These are phyloP conservation scores for Nitzschia sp. DNA, from an alignment of 108 stramenopile species.

Conservation along the genomic window DNA sequence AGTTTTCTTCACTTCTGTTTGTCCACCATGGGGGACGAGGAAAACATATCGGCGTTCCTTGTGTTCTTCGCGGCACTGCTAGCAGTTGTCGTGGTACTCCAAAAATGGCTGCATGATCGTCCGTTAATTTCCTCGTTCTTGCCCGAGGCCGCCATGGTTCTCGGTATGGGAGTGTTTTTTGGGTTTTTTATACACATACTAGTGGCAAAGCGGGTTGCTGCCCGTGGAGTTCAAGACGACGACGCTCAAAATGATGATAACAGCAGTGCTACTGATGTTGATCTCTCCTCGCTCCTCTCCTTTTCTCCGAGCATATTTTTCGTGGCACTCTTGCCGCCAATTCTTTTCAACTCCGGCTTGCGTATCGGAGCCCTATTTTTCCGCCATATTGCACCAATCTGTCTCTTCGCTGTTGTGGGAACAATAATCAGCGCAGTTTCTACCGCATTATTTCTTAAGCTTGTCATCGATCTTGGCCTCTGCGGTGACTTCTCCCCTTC, in stretches of 20 bases:
- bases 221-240: constrained; percentile 1
- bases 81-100: constrained; percentile 37
- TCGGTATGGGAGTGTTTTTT: constrained; percentile 59
- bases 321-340: constrained; percentile 78
- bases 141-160: constrained; percentile 75
- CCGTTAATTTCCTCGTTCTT: constrained; percentile 49
- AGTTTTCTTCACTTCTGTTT: too few relatives aligned
- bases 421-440: constrained; percentile 61
- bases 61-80: constrained; percentile 49
- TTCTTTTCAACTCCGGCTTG: constrained; percentile 87
- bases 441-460: constrained; percentile 53
- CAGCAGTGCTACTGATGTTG: constrained; percentile 21
- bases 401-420: constrained; percentile 69
- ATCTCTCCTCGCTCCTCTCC: constrained; percentile 36
- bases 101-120: constrained; percentile 44
- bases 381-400: constrained; percentile 61
- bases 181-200: constrained; percentile 45
- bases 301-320: constrained; percentile 81
- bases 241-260: constrained; percentile 29
- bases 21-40: constrained; percentile 33
- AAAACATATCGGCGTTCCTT: constrained; percentile 50
- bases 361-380: constrained; percentile 62
- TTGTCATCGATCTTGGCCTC: constrained; percentile 33
- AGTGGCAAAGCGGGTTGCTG: constrained; percentile 9
- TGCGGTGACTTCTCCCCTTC: constrained; percentile 38